phyloP scores from a whole-genome alignment of 345 rosid species.

The Corchorus capsularis region DNA sequence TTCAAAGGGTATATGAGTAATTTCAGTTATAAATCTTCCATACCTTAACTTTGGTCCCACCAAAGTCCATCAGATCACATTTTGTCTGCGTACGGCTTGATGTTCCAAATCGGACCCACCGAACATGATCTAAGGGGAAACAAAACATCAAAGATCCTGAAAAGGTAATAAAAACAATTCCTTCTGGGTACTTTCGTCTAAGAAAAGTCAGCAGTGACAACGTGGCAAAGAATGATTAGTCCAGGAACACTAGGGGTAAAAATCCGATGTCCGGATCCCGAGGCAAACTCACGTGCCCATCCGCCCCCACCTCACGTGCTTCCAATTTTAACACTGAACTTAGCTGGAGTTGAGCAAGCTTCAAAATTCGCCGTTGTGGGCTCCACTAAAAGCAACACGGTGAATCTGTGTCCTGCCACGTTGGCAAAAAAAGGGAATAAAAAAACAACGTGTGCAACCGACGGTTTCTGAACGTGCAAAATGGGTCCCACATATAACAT shows the following conservation, averaged over 20 bases:
- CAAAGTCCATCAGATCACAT: conserved; percentile 9
- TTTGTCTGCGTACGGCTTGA: conserved; percentile 30
- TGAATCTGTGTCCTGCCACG: conserved; percentile 28
- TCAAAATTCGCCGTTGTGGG: conserved; percentile 32
- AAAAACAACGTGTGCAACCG: conserved; percentile 30
- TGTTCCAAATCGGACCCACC: conserved; percentile 23
- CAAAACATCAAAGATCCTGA: neutral
- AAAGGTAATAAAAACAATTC: conserved; percentile 13
- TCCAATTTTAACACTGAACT: neutral
- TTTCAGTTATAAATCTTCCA: neutral
- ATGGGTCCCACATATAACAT: conserved; percentile 50
- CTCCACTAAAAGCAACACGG: conserved; percentile 31
- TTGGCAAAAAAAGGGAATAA: neutral
- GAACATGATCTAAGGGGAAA: conserved; percentile 10
- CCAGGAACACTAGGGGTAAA: conserved; percentile 7
- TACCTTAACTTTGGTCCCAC: conserved; percentile 12
- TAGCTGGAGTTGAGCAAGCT: conserved; percentile 38
- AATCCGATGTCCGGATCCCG: conserved; percentile 28
- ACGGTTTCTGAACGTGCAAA: conserved; percentile 27
- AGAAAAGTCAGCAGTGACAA: neutral
- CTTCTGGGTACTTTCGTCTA: conserved; percentile 20
- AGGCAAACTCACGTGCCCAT: conserved; percentile 60
- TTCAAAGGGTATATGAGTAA: neutral
- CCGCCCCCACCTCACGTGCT: conserved; percentile 12
- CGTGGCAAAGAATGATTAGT: conserved; percentile 33